Evolutionary conservation across 2,329 filamentous ascomycete species (phyloP), one percentile per base, ranked within the genome.

Genomic region (Verticillium klebahnii): DNA sequence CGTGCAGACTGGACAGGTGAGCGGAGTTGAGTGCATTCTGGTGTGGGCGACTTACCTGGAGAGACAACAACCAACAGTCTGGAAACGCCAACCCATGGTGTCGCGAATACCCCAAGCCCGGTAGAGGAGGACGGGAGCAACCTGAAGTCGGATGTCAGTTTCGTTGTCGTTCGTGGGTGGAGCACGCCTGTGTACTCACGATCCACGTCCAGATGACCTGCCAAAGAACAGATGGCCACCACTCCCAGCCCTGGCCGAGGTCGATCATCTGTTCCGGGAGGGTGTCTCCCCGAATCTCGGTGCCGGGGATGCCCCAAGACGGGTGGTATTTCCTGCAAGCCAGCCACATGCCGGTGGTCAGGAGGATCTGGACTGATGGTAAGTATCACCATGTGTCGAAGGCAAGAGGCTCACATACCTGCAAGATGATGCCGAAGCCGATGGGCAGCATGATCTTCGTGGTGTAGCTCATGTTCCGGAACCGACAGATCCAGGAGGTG

Each of bases 301-400:
- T 76, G 2, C 74, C 75, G 8, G 74, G 67, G 52, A 77, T 69
- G 14, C 82, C 80, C 52, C 81, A 86, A 5, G 80, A 80, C 6
- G 74, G 72, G 65, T 88, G 85, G 62, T 86, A 88, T 60, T 85
- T 85, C 40, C 76, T 78, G 54, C 84, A 87, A 9, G 82, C 79
- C 60, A 85, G 71, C 75, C 80, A 89, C 71, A 86, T 81, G 40
- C 82, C 72, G 36, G 85, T 66, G 0, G 84, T 80, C 19, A 85
- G 75, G 34, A 84, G 65, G 8, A 86, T 70, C 84, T 86, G 65
- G 23, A 17, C 6, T 59, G 61, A 62, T 63, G 67, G 54, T 50
- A 56, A 55, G 57, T 25, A 56, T 40, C 62, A 11, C 6, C 11
- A 25, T 25, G 19, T n/a, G 29, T 29, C 29, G 29, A 29, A 29